A percentile compares a stretch with the other conserved stretches of the same genome.
Conservation (phyloP, 805 yeast genomes). For the Cyberlindnera lachancei region DNA sequence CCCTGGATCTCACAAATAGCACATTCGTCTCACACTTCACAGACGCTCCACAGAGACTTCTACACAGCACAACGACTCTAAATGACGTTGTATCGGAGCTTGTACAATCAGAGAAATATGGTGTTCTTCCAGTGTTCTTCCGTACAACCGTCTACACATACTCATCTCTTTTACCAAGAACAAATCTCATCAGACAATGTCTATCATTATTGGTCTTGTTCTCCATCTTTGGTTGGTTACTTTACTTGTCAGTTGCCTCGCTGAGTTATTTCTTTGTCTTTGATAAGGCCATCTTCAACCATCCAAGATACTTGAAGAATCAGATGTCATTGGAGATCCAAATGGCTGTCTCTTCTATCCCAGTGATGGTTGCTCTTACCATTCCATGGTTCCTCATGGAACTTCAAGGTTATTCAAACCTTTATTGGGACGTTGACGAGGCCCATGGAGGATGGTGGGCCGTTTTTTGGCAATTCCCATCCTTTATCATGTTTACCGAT, state of each 20-base stretch:
- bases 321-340: constrained; percentile 81
- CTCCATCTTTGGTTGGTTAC: constrained; percentile 77
- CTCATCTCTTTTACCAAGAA: constrained; percentile 65
- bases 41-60: constrained; percentile 10
- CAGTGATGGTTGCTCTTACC: constrained; percentile 80
- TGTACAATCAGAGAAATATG: constrained; percentile 42
- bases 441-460: constrained; percentile 65
- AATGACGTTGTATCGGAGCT: constrained; percentile 13
- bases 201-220: constrained; percentile 61
- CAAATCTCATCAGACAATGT: constrained; percentile 64
- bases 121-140: constrained; percentile 52
- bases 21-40: constrained; percentile 17
- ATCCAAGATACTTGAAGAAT: constrained; percentile 91
- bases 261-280: constrained; percentile 73
- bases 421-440: constrained; percentile 61
- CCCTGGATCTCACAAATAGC: constrained; percentile 18
- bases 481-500: constrained; percentile 88
- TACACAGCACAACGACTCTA: constrained; percentile 5
- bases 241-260: constrained; percentile 70
- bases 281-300: constrained; percentile 86
- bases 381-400: constrained; percentile 87
- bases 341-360: constrained; percentile 76
- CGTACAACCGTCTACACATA: constrained; percentile 49
- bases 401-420: constrained; percentile 70
- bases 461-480: constrained; percentile 58